Evolutionary conservation across 257 asterid genomes (phyloP).

Genomic region (Solanum pennellii): DNA sequence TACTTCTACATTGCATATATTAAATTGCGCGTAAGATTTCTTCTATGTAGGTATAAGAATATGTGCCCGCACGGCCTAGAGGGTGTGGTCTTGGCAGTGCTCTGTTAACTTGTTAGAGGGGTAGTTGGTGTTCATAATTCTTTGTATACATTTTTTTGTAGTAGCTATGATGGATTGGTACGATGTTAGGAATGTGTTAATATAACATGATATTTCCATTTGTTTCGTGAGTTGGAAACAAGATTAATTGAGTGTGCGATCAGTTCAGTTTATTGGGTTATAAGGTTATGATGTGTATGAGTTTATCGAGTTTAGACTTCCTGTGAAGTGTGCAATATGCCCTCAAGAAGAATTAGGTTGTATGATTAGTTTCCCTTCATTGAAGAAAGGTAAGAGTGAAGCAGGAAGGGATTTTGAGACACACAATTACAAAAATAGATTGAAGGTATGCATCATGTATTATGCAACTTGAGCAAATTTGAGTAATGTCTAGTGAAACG

Average conservation of each 20-base stretch:
- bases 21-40: no score
- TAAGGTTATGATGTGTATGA: no score
- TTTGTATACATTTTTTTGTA: conserved; percentile 30
- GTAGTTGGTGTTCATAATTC: conserved; percentile 28
- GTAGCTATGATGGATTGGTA: not conserved
- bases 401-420: not conserved
- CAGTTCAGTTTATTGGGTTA: not conserved
- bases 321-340: not conserved
- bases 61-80: no score
- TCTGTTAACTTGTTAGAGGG: conserved; percentile 33
- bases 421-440: not conserved
- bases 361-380: conserved; percentile 11
- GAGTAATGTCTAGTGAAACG: no score
- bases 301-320: no score
- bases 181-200: conserved; percentile 5
- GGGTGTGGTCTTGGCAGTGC: not conserved
- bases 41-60: no score
- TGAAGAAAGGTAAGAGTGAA: not conserved
- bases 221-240: not conserved
- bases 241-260: conserved; percentile 9
- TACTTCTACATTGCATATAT: no score
- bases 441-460: no score
- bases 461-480: no score
- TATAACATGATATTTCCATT: no score
- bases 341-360: conserved; percentile 4